Base-by-base conservation (phyloP, 2,329 filamentous ascomycete genomes). In the Aureobasidium sp. region DNA sequence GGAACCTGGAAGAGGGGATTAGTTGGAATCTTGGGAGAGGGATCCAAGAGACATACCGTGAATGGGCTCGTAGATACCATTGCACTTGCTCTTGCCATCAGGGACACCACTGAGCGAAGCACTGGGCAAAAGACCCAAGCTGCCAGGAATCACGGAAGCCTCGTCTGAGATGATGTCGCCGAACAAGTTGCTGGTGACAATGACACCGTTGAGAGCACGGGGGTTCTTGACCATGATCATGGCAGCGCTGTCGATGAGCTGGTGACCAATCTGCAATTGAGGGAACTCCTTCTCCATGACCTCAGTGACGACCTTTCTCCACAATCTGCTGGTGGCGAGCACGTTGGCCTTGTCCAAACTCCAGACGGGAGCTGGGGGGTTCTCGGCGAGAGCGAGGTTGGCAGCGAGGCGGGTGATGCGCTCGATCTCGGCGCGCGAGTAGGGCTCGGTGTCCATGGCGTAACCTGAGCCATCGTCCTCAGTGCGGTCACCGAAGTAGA, bases 191-290 rank as follows among this genome's bases (percentile, higher is more conserved):
- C 88, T 92, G 13, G 92, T 96, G 66, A 97, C 87, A 51, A 97
- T 84, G 39, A 97, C 86, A 60, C 93, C 94, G 74, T 97, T 97
- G 59, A 97, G 81, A 26, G 86, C 84, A 12, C 87, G 82, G 10
- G 93, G 93, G 77, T 92, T 93, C 87, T 96, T 97, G 72, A 97
- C 84, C 88, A 97, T 91, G 69, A 97, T 81, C 92, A 97, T 97
- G 67, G 93, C 93, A n/a, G 93, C 93, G 62, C 86, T 90, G 78
- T 97, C 93, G 73, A 97, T 96, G 56, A 97, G 83, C 74, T 97
- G 92, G 75, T 96, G 93, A 67, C 87, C 85, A 47, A 95, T 78
- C 79, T 89, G 84, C 50, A 97, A 77, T 74, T 93, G 85, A 2
- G 93, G 92, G 79, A 95, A 97, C 81, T 97, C 93, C 67, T 87